Evolutionary conservation across 2,329 filamentous ascomycete species (phyloP).

Genomic region (Aspergillus neotritici): DNA sequence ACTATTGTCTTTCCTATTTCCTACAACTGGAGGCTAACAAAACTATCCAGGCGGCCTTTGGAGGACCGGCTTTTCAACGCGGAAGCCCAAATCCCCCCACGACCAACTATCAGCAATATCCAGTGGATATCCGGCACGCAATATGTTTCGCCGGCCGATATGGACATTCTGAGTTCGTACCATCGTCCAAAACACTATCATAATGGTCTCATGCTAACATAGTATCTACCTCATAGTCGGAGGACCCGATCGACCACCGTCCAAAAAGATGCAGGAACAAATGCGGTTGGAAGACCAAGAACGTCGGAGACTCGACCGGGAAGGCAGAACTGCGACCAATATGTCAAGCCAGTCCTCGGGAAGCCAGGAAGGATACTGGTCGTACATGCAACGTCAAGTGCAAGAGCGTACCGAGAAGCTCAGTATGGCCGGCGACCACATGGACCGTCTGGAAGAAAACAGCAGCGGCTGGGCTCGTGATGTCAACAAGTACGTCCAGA

Average conservation of each 20-base stretch:
- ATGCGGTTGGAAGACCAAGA: conserved; percentile 67
- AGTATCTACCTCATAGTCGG: conserved; percentile 50
- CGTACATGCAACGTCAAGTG: conserved; percentile 79
- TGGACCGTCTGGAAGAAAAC: conserved; percentile 75
- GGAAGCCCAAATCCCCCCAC: conserved; percentile 63
- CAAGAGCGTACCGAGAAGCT: conserved; percentile 88
- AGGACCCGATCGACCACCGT: conserved; percentile 78
- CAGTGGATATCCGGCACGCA: conserved; percentile 97
- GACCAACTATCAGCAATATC: conserved; percentile 89
- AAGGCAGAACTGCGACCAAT: conserved; percentile 31
- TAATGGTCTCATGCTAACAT: not conserved
- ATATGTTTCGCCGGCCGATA: conserved; percentile 76
- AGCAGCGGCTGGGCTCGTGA: conserved; percentile 82
- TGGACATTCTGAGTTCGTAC: conserved; percentile 68
- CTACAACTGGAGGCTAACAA: conserved; percentile 1
- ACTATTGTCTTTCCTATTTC: conserved; percentile 12
- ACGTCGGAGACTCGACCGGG: conserved; percentile 31
- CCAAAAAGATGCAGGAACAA: conserved; percentile 80
- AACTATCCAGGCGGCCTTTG: conserved; percentile 36
- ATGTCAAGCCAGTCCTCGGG: conserved; percentile 18
- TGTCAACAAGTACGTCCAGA: conserved; percentile 76
- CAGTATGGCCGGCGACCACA: conserved; percentile 72
- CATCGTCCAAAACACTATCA: not conserved
- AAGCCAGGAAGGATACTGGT: conserved; percentile 61
- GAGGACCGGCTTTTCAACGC: conserved; percentile 77